Evolutionary conservation across 2,329 filamentous ascomycete species (phyloP), one percentile per base, ranked within the genome.

Genomic region (Fusarium sp.): DNA sequence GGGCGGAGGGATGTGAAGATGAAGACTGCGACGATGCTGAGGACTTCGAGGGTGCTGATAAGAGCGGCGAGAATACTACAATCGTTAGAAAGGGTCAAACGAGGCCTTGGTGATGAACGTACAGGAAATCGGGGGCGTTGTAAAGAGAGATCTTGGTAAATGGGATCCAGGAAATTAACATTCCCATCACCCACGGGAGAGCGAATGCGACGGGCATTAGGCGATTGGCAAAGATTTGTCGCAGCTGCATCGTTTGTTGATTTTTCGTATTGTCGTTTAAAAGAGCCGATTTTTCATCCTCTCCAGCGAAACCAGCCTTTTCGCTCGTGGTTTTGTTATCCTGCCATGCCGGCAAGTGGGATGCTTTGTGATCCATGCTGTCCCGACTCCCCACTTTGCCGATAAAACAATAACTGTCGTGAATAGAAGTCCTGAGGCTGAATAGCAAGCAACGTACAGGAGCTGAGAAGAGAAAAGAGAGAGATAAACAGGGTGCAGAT

Each of bases 141-240:
- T 23, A 32, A 8, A 74, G 18, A 19, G 59, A 44, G 21, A 73
- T 74, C 30, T 64, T 71, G 50, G 54, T 68, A 13, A 73, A 72
- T 18, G 71, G 71, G 32, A 74, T 46, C 67, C 71, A 73, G 6
- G 71, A 74, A 53, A 74, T 64, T 5, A 73, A 43, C 71, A 74
- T 73, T 16, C 71, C 40, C 16, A 44, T 53, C 12, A 73, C 38
- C 71, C 71, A 73, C 3, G 71, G 71, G 18, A 72, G 38, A 4
- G 63, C 71, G 23, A 73, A 71, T 10, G 59, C 71, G 38, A 74
- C 35, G 10, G 71, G 63, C 50, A 72, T 59, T 6, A 63, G 28
- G 46, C 49, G 71, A 12, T 54, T 58, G n/a, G 40, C 18, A 16
- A 74, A 63, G 13, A 64, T 37, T 12, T 38, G 30, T 13, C 49